Conservation (phyloP, 2,329 filamentous ascomycete genomes). For the Lasiodiplodia hormozganensis region DNA sequence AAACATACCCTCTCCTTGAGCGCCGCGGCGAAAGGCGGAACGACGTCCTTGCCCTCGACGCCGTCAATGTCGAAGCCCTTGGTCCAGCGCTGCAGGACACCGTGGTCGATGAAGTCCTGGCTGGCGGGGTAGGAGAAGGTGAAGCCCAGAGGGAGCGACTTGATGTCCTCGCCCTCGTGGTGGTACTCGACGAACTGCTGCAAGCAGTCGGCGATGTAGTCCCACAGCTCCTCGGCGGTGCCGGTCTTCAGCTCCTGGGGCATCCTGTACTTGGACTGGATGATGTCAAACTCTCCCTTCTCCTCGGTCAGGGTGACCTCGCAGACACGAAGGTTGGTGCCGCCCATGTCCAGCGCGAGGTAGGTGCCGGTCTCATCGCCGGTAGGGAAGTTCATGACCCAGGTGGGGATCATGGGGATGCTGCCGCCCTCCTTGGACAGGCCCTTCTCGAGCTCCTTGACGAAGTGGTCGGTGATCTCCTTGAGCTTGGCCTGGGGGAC, state of each 20-base stretch:
- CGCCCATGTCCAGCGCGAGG: slow-evolving; percentile 93
- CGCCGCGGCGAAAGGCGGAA: slow-evolving; percentile 84
- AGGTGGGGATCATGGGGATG: slow-evolving; percentile 98
- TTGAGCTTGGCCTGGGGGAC: slow-evolving; percentile 83
- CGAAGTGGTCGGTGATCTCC: slow-evolving; percentile 87
- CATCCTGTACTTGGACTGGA: slow-evolving; percentile 95
- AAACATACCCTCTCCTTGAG: slow-evolving; percentile 69
- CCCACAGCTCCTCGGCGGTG: slow-evolving; percentile 86
- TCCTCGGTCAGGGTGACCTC: slow-evolving; percentile 88
- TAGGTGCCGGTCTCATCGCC: slow-evolving; percentile 88
- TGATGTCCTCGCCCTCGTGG: slow-evolving; percentile 70
- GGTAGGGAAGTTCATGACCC: slow-evolving; percentile 91
- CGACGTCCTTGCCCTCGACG: slow-evolving; percentile 89
- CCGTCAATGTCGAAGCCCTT: slow-evolving; percentile 96
- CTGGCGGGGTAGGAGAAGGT: slow-evolving; percentile 97
- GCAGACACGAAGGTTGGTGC: slow-evolving; percentile 94
- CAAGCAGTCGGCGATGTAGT: slow-evolving; percentile 92
- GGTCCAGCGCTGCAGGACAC: slow-evolving; percentile 92
- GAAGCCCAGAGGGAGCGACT: slow-evolving; percentile 82
- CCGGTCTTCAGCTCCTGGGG: slow-evolving; percentile 92
- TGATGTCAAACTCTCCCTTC: slow-evolving; percentile 93
- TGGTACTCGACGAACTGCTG: slow-evolving; percentile 91
- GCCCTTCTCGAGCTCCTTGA: slow-evolving; percentile 87
- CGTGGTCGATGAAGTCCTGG: slow-evolving; percentile 92
- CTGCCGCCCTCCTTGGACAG: slow-evolving; percentile 86